These are phyloP conservation scores for Boletus rubescentipes DNA, from an alignment of 768 basidiomycete species.

Conservation along the genomic window DNA sequence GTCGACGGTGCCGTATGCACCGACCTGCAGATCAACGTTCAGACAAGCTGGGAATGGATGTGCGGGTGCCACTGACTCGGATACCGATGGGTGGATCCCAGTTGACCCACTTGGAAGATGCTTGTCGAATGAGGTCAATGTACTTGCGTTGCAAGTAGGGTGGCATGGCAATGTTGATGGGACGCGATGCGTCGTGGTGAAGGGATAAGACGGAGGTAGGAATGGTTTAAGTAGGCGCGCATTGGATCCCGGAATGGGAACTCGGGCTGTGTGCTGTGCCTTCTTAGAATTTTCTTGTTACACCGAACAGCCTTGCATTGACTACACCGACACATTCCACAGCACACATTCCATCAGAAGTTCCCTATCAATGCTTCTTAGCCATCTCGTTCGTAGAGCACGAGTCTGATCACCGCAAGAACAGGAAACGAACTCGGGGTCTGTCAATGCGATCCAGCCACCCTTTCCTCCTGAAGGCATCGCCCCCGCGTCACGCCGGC, in stretches of 20 bases:
- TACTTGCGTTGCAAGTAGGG: slow-evolving; percentile 29
- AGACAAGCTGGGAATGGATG: neutral
- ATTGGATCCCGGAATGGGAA: neutral
- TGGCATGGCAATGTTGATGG: slow-evolving; percentile 8
- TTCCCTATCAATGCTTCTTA: no score
- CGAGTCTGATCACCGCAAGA: no score
- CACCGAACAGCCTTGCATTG: no score
- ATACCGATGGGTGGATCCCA: slow-evolving; percentile 35
- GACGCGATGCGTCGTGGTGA: neutral
- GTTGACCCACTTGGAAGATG: slow-evolving; percentile 37
- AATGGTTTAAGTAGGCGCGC: neutral
- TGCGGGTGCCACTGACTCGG: slow-evolving; percentile 16
- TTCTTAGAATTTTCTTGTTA: no score
- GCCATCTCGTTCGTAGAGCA: no score
- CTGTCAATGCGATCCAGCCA: no score
- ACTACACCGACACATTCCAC: no score
- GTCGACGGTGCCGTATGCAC: slow-evolving; percentile 36
- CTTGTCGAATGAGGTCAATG: slow-evolving; percentile 33
- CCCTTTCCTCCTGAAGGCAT: no score
- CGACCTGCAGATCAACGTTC: slow-evolving; percentile 26
- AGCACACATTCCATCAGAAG: no score
- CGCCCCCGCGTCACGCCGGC: no score
- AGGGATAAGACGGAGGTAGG: neutral
- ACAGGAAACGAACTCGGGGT: no score
- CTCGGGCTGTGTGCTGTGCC: neutral